Evolutionary conservation across 148 eudicot genomes (phyloP).

Genomic region (Simmondsia chinensis): DNA sequence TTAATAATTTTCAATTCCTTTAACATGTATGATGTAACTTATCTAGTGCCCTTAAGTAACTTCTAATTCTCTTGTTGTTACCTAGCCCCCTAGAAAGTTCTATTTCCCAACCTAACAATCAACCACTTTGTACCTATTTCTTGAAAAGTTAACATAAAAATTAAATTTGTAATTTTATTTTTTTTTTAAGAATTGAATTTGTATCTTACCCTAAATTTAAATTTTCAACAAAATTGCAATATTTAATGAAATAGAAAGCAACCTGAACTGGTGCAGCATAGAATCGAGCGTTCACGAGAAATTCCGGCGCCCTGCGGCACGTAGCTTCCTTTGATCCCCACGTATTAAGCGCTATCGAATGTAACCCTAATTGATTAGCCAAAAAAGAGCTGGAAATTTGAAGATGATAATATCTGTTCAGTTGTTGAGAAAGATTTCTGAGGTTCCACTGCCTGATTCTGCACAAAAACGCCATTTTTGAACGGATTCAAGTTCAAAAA

Average conservation of each 20-base stretch:
- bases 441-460: conserved; percentile 34
- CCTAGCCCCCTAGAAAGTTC: too few relatives aligned
- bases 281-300: conserved; percentile 38
- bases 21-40: too few relatives aligned
- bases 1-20: too few relatives aligned
- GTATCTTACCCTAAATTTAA: neutral
- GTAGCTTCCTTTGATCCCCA: neutral
- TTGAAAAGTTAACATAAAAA: too few relatives aligned
- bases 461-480: conserved; percentile 22
- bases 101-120: too few relatives aligned
- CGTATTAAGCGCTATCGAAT: neutral
- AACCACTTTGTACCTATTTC: too few relatives aligned
- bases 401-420: conserved; percentile 27
- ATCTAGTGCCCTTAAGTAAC: too few relatives aligned
- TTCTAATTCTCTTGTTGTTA: too few relatives aligned
- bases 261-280: conserved; percentile 77
- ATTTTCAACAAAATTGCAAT: neutral
- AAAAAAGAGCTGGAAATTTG: conserved; percentile 13
- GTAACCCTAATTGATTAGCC: conserved; percentile 13
- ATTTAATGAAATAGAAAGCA: conserved; percentile 1
- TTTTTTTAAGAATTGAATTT: too few relatives aligned
- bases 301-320: conserved; percentile 2
- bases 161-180: too few relatives aligned
- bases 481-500: too few relatives aligned
- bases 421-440: conserved; percentile 14